Percentiles rank a stretch among this genome's conserved stretches.
phyloP scores from a whole-genome alignment of 2,329 filamentous ascomycete species.

The Arachnomyces sp. region DNA sequence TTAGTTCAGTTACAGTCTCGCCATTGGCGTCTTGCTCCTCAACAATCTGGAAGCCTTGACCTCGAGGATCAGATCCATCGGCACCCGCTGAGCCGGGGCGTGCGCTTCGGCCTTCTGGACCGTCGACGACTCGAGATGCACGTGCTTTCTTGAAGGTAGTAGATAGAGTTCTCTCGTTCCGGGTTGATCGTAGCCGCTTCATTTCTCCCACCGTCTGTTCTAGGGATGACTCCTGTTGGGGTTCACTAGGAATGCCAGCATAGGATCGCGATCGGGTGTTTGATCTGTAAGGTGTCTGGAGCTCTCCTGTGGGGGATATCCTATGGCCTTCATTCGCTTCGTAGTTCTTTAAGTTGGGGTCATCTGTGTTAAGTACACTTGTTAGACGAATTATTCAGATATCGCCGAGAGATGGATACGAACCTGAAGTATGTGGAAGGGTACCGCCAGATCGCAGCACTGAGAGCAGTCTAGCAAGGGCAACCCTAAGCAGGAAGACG shows the following conservation, averaged over 20 bases:
- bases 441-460: conserved; percentile 79
- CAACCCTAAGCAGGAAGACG: conserved; percentile 84
- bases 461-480: conserved; percentile 78
- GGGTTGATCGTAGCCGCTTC: conserved; percentile 79
- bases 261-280: conserved; percentile 70
- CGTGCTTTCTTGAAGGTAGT: conserved; percentile 86
- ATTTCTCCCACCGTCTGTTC: conserved; percentile 97
- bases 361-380: conserved; percentile 46
- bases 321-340: conserved; percentile 59
- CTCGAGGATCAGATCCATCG: conserved; percentile 47
- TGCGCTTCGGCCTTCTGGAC: conserved; percentile 60
- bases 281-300: conserved; percentile 49
- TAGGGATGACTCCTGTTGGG: conserved; percentile 63
- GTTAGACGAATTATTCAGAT: conserved; percentile 11
- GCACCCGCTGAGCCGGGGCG: conserved; percentile 66
- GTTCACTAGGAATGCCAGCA: conserved; percentile 54
- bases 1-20: conserved; percentile 66
- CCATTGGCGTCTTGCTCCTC: conserved; percentile 66
- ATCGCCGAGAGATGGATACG: conserved; percentile 13
- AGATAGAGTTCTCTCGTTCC: conserved; percentile 88
- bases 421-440: conserved; percentile 63
- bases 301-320: conserved; percentile 40
- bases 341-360: conserved; percentile 60
- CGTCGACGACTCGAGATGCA: conserved; percentile 87
- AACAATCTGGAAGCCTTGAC: conserved; percentile 65